Conservation (phyloP, 306 rosid genomes). For the Begonia peltatifolia region DNA sequence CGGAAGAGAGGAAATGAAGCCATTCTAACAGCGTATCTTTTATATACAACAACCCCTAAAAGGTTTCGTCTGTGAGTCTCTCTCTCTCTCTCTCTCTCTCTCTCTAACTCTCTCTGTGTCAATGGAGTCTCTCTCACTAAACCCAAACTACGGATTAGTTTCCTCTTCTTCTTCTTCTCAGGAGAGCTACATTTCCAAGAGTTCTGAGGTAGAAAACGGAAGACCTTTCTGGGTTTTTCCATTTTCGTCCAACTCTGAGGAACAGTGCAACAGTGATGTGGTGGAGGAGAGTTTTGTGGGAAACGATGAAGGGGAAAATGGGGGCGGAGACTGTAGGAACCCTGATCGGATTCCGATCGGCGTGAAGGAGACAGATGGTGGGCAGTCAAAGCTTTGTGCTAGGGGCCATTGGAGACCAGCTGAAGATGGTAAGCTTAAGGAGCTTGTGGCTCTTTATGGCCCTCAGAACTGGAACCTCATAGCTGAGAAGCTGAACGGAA, state of each 20-base stretch:
- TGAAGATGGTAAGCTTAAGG: slow-evolving; percentile 85
- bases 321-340: background rate
- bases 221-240: slow-evolving; percentile 2
- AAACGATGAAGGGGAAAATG: background rate
- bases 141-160: background rate
- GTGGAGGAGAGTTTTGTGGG: background rate
- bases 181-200: background rate
- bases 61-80: background rate
- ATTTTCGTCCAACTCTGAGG: background rate
- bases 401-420: slow-evolving; percentile 99
- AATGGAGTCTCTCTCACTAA: background rate
- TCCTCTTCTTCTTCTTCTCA: background rate
- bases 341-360: background rate
- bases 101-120: background rate
- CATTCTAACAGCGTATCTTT: background rate
- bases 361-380: slow-evolving; percentile 32
- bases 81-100: too few relatives aligned
- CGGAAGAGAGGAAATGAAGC: slow-evolving; percentile 1
- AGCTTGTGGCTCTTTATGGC: slow-evolving; percentile 79
- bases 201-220: background rate
- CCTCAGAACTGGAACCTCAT: slow-evolving; percentile 98
- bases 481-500: slow-evolving; percentile 83
- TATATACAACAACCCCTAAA: background rate
- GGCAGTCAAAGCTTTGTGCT: slow-evolving; percentile 62
- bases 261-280: background rate